These are phyloP conservation scores for Ogataea ganodermae DNA, from an alignment of 805 yeast genomes.

Conservation along the genomic window DNA sequence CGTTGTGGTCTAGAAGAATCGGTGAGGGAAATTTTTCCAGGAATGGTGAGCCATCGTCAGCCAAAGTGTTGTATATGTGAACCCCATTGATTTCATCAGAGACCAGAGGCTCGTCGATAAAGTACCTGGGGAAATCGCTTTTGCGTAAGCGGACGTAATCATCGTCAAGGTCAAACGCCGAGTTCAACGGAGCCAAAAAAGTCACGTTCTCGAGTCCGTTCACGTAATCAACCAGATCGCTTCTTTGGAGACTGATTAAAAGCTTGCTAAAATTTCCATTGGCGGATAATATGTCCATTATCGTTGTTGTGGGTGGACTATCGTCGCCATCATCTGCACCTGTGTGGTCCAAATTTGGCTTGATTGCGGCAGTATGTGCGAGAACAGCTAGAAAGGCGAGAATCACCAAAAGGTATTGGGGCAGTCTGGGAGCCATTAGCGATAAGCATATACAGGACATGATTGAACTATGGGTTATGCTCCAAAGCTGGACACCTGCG, in stretches of 20 bases:
- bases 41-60: slow-evolving; percentile 24
- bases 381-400: neutral
- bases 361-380: neutral
- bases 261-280: slow-evolving; percentile 69
- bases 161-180: slow-evolving; percentile 52
- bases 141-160: slow-evolving; percentile 13
- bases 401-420: neutral
- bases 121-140: slow-evolving; percentile 32
- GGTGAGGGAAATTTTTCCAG: slow-evolving; percentile 31
- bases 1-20: slow-evolving; percentile 35
- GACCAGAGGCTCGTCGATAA: slow-evolving; percentile 36
- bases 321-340: neutral
- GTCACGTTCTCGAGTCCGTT: slow-evolving; percentile 66
- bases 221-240: slow-evolving; percentile 61
- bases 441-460: neutral
- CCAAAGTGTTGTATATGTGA: slow-evolving; percentile 28
- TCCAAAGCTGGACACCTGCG: neutral
- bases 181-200: slow-evolving; percentile 77
- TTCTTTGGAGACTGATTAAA: slow-evolving; percentile 58
- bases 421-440: neutral
- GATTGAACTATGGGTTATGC: neutral
- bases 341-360: neutral
- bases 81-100: slow-evolving; percentile 34
- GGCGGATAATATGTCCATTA: slow-evolving; percentile 69
- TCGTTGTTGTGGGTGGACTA: slow-evolving; percentile 39